These are phyloP conservation scores for Knufia fluminis DNA, from an alignment of 2,329 filamentous ascomycete species.

Conservation along the genomic window DNA sequence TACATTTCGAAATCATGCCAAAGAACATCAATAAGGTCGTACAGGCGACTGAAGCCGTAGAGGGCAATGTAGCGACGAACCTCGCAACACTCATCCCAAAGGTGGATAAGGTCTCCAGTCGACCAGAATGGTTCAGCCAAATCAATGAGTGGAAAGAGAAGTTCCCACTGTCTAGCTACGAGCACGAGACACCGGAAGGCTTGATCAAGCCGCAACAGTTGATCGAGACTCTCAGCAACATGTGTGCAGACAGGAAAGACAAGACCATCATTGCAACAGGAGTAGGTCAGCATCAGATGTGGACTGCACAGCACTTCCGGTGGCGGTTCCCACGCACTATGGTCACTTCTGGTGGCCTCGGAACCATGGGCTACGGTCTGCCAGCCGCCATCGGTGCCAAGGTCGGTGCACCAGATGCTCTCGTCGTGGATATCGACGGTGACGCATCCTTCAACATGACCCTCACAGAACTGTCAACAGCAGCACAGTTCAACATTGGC, in stretches of 20 bases:
- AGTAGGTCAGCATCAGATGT: slow-evolving; percentile 98
- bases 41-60: slow-evolving; percentile 88
- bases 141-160: slow-evolving; percentile 85
- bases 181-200: slow-evolving; percentile 64
- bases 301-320: slow-evolving; percentile 91
- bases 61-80: slow-evolving; percentile 81
- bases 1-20: slow-evolving; percentile 97
- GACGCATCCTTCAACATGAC: slow-evolving; percentile 99
- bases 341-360: slow-evolving; percentile 92
- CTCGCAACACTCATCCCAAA: slow-evolving; percentile 65
- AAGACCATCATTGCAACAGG: slow-evolving; percentile 84
- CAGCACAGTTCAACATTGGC: slow-evolving; percentile 90
- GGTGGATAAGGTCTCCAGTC: slow-evolving; percentile 54
- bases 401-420: slow-evolving; percentile 68
- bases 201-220: slow-evolving; percentile 91
- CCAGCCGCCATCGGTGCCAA: slow-evolving; percentile 93
- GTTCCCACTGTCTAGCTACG: slow-evolving; percentile 77
- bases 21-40: slow-evolving; percentile 99
- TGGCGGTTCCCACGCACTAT: slow-evolving; percentile 88
- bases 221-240: slow-evolving; percentile 79
- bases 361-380: slow-evolving; percentile 92
- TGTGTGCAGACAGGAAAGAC: slow-evolving; percentile 72
- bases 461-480: slow-evolving; percentile 85
- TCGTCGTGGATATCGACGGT: slow-evolving; percentile 93
- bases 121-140: slow-evolving; percentile 79